Evolutionary conservation across 176 grass and related monocot genomes (phyloP), one percentile per base, ranked within the genome.

Genomic region (Themeda triandra): DNA sequence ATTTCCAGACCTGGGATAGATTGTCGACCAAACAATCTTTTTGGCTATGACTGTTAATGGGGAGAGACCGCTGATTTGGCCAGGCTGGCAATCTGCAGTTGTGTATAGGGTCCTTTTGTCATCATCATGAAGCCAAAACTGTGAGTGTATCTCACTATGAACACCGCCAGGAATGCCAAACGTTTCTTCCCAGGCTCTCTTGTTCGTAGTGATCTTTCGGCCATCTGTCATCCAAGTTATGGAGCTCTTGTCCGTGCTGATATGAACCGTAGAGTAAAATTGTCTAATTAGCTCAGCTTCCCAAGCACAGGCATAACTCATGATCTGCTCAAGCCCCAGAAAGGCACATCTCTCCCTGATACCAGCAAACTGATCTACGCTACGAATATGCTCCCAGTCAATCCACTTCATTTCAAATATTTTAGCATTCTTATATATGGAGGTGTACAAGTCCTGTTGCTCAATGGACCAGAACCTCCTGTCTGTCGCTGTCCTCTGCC

Each of bases 401-500:
- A 76, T 84, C 73, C 82, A 77, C 32, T 77, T 67, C 82, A 77
- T 68, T 11, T 14, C 0, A 41, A 40, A 48, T 4, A 68, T 29
- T 8, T 23, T 31, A 11, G 45, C 14, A 63, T 2, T 41, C 13
- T 46, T 56, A 66, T 77, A 84, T 15, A 84, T 68, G 6, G 18
- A 84, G 10, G 6, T 68, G 45, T 84, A 84, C 23, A 84, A 30
- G 32, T 84, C 82, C 32, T 84, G 82, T 12, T 84, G 82, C 63
- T 84, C 82, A 41, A 77, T 84, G 45, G 82, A 84, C 82, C 82
- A 84, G 32, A 84, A 84, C 24, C 82, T 84, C 82, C 24, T 77
- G 10, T 77, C 82, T 67, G 82, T 77, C 6, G 82, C 82, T 84
- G 82, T 84, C 24, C 82, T 84, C 24, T 40, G 24, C 6, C 73